phyloP scores from a whole-genome alignment of 2,329 filamentous ascomycete species.

The Mycosphaerella arachidis region DNA sequence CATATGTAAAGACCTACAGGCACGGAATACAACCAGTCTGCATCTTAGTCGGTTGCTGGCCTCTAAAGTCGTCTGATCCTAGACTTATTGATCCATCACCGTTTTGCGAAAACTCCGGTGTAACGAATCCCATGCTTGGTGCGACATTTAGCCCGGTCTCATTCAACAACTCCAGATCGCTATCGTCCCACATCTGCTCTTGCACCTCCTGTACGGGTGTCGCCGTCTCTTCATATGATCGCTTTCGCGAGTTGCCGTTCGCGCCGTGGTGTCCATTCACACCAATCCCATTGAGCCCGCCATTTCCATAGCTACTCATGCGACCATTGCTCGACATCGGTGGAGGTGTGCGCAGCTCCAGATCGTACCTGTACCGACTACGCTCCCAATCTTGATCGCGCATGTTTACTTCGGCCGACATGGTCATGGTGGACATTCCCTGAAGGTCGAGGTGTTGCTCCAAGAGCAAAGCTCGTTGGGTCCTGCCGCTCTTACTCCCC shows the following conservation, averaged over 20 bases:
- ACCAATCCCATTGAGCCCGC: slow-evolving; percentile 4
- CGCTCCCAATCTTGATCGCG: slow-evolving; percentile 8
- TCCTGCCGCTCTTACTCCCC: neutral
- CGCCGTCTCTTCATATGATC: slow-evolving; percentile 18
- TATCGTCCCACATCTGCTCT: slow-evolving; percentile 7
- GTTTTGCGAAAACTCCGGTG: slow-evolving; percentile 12
- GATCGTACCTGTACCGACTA: slow-evolving; percentile 18
- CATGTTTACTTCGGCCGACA: slow-evolving; percentile 12
- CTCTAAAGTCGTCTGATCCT: slow-evolving; percentile 15
- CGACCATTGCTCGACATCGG: slow-evolving; percentile 11
- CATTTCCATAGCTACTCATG: slow-evolving; percentile 1
- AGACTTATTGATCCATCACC: slow-evolving; percentile 8
- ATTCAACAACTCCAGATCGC: slow-evolving; percentile 7
- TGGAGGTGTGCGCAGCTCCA: slow-evolving; percentile 21
- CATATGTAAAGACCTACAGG: slow-evolving; percentile 21
- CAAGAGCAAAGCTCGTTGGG: neutral
- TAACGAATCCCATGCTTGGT: slow-evolving; percentile 8
- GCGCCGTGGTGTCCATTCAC: slow-evolving; percentile 7
- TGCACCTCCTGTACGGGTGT: slow-evolving; percentile 10
- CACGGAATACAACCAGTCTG: slow-evolving; percentile 33
- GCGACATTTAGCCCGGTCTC: slow-evolving; percentile 3
- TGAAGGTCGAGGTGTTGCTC: neutral
- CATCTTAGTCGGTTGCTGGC: slow-evolving; percentile 25
- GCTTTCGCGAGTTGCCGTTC: slow-evolving; percentile 18
- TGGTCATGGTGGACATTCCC: slow-evolving; percentile 15